These are phyloP conservation scores for Polyporus tsugae DNA, from an alignment of 1,284 basidiomycete species.

Conservation along the genomic window DNA sequence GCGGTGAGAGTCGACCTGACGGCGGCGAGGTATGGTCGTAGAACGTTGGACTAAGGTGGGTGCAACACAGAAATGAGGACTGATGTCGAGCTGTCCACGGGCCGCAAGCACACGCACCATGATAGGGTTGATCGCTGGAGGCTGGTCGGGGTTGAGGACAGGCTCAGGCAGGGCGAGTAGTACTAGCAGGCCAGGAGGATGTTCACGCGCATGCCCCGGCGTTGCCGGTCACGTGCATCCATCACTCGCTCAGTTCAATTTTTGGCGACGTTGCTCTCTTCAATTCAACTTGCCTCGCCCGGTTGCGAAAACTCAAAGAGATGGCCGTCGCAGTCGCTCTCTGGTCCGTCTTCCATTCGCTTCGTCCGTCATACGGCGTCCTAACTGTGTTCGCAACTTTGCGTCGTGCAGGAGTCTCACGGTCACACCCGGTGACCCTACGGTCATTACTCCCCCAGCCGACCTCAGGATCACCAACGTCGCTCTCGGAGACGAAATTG, in stretches of 20 bases:
- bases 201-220: neutral
- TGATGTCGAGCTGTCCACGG: slow-evolving; percentile 1
- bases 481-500: slow-evolving; percentile 79
- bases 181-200: too few relatives aligned
- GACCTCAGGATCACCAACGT: slow-evolving; percentile 89
- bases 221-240: neutral
- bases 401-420: slow-evolving; percentile 59
- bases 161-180: slow-evolving; percentile 24
- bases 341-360: slow-evolving; percentile 56
- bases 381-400: slow-evolving; percentile 2
- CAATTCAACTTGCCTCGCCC: slow-evolving; percentile 7
- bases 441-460: slow-evolving; percentile 67
- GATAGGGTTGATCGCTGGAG: slow-evolving; percentile 15
- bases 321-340: slow-evolving; percentile 70
- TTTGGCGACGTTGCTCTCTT: slow-evolving; percentile 16
- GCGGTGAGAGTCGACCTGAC: slow-evolving; percentile 96
- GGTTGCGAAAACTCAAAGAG: slow-evolving; percentile 27
- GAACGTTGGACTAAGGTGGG: slow-evolving; percentile 71
- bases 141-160: slow-evolving; percentile 24
- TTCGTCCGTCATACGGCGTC: slow-evolving; percentile 19
- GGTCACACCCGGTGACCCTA: slow-evolving; percentile 69
- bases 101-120: slow-evolving; percentile 51
- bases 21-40: slow-evolving; percentile 95
- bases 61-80: neutral
- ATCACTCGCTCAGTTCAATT: slow-evolving; percentile 35